Evolutionary conservation across 352 stramenopile genomes (phyloP).

Genomic region (Phytopythium cucurbitacearum): DNA sequence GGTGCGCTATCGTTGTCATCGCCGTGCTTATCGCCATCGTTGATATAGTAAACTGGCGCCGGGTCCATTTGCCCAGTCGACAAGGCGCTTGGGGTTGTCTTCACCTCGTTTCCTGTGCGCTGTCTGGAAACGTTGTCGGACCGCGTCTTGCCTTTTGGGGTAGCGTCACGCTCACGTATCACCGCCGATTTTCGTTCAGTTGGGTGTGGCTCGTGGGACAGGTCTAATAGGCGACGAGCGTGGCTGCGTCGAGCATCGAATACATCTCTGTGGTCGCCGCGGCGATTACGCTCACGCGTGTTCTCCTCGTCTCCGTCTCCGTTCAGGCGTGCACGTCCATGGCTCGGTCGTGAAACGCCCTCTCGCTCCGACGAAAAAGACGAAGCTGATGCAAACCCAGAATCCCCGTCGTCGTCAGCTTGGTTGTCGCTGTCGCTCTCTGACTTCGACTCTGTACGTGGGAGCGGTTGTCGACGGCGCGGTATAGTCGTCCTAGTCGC

Average conservation of each 20-base stretch:
- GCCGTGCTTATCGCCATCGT: conserved; percentile 3
- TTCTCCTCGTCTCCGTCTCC: neutral
- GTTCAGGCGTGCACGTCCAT: neutral
- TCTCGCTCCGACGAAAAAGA: conserved; percentile 1
- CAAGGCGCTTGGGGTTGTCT: neutral
- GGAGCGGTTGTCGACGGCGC: neutral
- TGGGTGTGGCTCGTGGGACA: too few species aligned
- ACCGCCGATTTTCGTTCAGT: too few species aligned
- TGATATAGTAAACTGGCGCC: conserved; percentile 1
- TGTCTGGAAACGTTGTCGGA: too few species aligned
- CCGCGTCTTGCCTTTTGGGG: neutral
- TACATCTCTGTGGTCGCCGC: too few species aligned
- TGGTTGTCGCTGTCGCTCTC: neutral
- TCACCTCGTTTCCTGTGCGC: too few species aligned
- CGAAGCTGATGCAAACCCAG: conserved; percentile 2
- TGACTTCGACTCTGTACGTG: too few species aligned
- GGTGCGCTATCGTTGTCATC: conserved; percentile 1
- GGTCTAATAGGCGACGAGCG: too few species aligned
- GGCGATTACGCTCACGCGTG: neutral
- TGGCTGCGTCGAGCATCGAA: too few species aligned
- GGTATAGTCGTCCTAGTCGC: too few species aligned
- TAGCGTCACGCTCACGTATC: neutral
- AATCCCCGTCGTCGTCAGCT: neutral
- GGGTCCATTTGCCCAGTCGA: neutral
- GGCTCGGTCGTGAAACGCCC: neutral